Evolutionary conservation across 805 yeast genomes (phyloP), one percentile per base, ranked within the genome.

Genomic region (Candida vaughaniae): DNA sequence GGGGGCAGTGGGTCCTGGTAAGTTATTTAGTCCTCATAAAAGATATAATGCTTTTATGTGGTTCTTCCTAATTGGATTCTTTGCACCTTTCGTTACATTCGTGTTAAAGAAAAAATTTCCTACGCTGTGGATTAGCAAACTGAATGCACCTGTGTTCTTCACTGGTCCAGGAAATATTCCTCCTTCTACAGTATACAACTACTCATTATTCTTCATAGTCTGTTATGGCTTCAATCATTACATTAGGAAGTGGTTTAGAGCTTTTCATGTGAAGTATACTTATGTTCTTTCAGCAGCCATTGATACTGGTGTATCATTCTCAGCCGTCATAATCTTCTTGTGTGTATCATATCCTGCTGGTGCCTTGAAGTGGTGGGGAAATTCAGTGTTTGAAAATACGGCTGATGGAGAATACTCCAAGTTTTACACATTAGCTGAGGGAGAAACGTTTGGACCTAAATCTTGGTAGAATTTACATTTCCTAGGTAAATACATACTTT

Each of bases 181-280:
- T 9, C 89, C 90, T 22, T 81, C 84, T 23, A 78, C 87, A 3
- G 78, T 83, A 15, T 80, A 79, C 56, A 80, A 78, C 54, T 80
- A 78, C 55, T 69, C 74, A 19, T 20, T 31, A 14, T 31, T 31
- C 62, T 71, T 78, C 41, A 44, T 48, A 19, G 46, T 42, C 30
- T 51, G 53, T 12, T 45, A 46, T 25, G 11, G 41, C 16, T 64
- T 65, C 39, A 60, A 64, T 22, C 62, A 58, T 52, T 63, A 51
- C 41, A 48, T 66, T 36, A 64, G 63, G 56, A 59, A 52, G 43
- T 14, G 27, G 11, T 31, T 31, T 10, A 31, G 14, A 22, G 34
- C 34, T 3, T 31, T 31, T 29, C 38, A 35, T 35, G 47, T 62
- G 33, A 66, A 65, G 53, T 66, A 65, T 52, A 65, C 63, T 55